phyloP scores from a whole-genome alignment of 2,329 filamentous ascomycete genomes.

The Aspergillus fumigatiaffinis region DNA sequence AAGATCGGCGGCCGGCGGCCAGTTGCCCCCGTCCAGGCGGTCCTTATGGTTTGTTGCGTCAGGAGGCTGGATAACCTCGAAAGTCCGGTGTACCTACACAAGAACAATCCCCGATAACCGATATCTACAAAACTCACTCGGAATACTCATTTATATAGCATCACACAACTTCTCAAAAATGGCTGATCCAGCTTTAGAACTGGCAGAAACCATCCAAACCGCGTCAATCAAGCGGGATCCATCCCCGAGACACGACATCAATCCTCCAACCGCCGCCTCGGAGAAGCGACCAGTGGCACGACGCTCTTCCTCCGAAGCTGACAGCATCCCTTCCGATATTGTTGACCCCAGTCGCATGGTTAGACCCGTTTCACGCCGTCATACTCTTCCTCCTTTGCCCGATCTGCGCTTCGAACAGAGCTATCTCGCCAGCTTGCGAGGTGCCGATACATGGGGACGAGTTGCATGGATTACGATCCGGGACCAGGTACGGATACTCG shows the following conservation, averaged over 20 bases:
- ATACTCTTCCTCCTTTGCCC: conserved; percentile 64
- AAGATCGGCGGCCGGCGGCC: not conserved
- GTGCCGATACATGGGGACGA: conserved; percentile 73
- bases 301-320: conserved; percentile 38
- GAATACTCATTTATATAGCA: not conserved
- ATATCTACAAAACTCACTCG: not conserved
- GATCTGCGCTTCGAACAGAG: conserved; percentile 97
- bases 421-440: conserved; percentile 83
- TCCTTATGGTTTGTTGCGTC: not conserved
- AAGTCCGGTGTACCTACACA: not conserved
- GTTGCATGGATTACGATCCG: conserved; percentile 79
- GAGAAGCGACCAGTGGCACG: conserved; percentile 61
- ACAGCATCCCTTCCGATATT: conserved; percentile 47
- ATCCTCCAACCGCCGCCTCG: conserved; percentile 72
- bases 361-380: conserved; percentile 33
- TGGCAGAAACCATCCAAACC: conserved; percentile 76
- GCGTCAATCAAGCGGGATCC: conserved; percentile 72
- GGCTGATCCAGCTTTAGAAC: conserved; percentile 59
- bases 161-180: conserved; percentile 38
- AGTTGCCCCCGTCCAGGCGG: not conserved
- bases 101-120: not conserved
- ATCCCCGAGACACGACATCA: conserved; percentile 69
- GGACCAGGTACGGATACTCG: conserved; percentile 65
- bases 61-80: not conserved
- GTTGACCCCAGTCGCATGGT: conserved; percentile 36